phyloP scores from a whole-genome alignment of 805 yeast species.

The Yamadazyma insecticola region DNA sequence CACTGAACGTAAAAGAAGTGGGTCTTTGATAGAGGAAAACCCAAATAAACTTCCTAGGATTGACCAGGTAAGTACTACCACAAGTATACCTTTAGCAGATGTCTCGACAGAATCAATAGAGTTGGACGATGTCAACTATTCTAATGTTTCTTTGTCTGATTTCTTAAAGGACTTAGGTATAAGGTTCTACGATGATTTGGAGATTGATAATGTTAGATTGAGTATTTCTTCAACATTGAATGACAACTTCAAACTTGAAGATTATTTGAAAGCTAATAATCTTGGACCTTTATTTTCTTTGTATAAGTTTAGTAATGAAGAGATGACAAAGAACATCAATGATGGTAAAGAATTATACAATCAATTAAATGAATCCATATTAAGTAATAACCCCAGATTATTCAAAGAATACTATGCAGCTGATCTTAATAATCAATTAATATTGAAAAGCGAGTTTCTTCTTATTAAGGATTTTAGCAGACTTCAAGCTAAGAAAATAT shows the following conservation, averaged over 20 bases:
- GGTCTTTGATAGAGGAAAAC: too few species aligned
- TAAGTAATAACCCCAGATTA: slow-evolving; percentile 44
- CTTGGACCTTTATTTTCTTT: slow-evolving; percentile 43
- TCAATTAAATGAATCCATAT: slow-evolving; percentile 43
- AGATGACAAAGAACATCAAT: slow-evolving; percentile 44
- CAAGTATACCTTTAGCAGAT: slow-evolving; percentile 20
- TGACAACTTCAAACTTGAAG: slow-evolving; percentile 18
- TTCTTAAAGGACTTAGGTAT: slow-evolving; percentile 39
- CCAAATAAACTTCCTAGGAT: too few species aligned
- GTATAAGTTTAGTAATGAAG: slow-evolving; percentile 51
- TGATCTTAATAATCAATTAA: slow-evolving; percentile 29
- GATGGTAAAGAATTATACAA: slow-evolving; percentile 46
- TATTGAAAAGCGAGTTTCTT: slow-evolving; percentile 46
- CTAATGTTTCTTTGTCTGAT: slow-evolving; percentile 30
- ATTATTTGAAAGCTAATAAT: slow-evolving; percentile 35
- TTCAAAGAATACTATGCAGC: slow-evolving; percentile 46
- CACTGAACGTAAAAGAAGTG: too few species aligned
- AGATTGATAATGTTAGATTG: slow-evolving; percentile 23
- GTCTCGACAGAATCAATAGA: slow-evolving; percentile 6
- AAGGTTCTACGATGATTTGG: slow-evolving; percentile 44
- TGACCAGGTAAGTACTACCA: too few species aligned
- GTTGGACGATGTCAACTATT: slow-evolving; percentile 19
- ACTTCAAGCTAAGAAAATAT: slow-evolving; percentile 48
- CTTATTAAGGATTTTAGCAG: slow-evolving; percentile 48
- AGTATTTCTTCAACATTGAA: slow-evolving; percentile 14